A percentile compares a stretch with the other conserved stretches of the same genome.
phyloP scores from a whole-genome alignment of 2,329 filamentous ascomycete species.

The Aspergillus sp. region DNA sequence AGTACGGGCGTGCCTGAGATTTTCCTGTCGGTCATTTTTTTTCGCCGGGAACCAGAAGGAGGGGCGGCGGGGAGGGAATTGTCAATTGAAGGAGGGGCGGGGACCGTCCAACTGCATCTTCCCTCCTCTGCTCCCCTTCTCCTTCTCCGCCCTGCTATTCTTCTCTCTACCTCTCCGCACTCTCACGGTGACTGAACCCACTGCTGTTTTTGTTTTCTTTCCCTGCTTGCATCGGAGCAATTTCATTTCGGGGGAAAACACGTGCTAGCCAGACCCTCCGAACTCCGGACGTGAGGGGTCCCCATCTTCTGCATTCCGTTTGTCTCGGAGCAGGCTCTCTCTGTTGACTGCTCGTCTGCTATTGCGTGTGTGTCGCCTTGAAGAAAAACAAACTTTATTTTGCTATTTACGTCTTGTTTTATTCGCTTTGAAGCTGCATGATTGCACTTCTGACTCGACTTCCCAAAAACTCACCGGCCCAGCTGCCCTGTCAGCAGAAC shows the following conservation, averaged over 20 bases:
- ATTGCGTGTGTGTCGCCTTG: neutral
- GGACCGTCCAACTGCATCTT: neutral
- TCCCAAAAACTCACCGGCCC: conserved; percentile 1
- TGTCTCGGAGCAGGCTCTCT: conserved; percentile 8
- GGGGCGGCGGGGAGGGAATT: conserved; percentile 32
- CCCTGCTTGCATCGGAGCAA: conserved; percentile 7
- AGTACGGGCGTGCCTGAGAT: neutral
- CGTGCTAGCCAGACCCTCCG: conserved; percentile 26
- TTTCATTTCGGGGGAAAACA: conserved; percentile 18
- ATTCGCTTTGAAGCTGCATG: neutral
- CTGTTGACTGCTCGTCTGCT: conserved; percentile 5
- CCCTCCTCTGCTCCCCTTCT: neutral
- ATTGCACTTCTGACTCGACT: conserved; percentile 4
- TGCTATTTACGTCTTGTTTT: neutral
- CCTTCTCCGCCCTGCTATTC: conserved; percentile 2
- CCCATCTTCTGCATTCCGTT: conserved; percentile 3
- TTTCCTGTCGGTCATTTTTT: neutral
- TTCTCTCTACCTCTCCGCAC: neutral
- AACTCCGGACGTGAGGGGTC: conserved; percentile 23
- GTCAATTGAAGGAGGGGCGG: conserved; percentile 26
- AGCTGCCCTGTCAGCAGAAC: neutral
- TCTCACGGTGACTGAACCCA: neutral
- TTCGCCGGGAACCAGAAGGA: neutral
- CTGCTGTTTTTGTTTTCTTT: neutral
- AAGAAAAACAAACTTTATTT: neutral